A percentile compares a stretch with the other conserved stretches of the same genome.
Evolutionary conservation across 192 early-diverging fungal genomes (phyloP).

Genomic region (Gaertneriomyces semiglobifer): DNA sequence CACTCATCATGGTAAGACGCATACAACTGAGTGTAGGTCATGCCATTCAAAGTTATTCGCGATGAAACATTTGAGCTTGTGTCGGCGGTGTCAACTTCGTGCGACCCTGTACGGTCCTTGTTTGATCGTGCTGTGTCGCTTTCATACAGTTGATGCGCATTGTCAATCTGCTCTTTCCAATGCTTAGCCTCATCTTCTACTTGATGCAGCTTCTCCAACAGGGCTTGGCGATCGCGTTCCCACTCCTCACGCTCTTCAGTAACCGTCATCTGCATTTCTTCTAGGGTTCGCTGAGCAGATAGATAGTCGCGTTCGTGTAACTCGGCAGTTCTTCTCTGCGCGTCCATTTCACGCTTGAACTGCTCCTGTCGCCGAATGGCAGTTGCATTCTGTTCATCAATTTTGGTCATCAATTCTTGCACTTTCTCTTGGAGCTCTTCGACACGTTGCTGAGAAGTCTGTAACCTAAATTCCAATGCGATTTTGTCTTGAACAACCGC

Average conservation of each 20-base stretch:
- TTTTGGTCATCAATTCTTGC: slow-evolving; percentile 35
- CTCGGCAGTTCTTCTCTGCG: slow-evolving; percentile 59
- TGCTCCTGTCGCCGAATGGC: slow-evolving; percentile 45
- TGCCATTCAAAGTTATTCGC: neutral
- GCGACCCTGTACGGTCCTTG: no score
- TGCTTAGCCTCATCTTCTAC: slow-evolving; percentile 45
- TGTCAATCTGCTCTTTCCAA: slow-evolving; percentile 41
- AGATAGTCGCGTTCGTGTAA: slow-evolving; percentile 41
- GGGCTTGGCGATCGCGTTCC: slow-evolving; percentile 50
- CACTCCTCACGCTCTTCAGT: slow-evolving; percentile 51
- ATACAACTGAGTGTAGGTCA: slow-evolving; percentile 3
- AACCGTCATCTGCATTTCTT: slow-evolving; percentile 24
- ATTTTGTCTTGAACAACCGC: slow-evolving; percentile 46
- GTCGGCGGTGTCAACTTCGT: no score
- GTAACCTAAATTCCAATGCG: slow-evolving; percentile 38
- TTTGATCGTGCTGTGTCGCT: no score
- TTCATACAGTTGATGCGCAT: neutral
- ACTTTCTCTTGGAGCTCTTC: slow-evolving; percentile 43
- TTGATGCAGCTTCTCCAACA: slow-evolving; percentile 45
- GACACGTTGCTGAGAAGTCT: slow-evolving; percentile 30
- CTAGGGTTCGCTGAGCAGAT: slow-evolving; percentile 12
- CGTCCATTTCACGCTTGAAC: slow-evolving; percentile 65
- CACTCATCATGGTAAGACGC: slow-evolving; percentile 28
- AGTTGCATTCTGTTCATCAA: slow-evolving; percentile 34
- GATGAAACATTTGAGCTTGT: no score